Percentiles rank a stretch among this genome's conserved stretches.
phyloP scores from a whole-genome alignment of 305 asterid genomes.

The Salvia sclarea region DNA sequence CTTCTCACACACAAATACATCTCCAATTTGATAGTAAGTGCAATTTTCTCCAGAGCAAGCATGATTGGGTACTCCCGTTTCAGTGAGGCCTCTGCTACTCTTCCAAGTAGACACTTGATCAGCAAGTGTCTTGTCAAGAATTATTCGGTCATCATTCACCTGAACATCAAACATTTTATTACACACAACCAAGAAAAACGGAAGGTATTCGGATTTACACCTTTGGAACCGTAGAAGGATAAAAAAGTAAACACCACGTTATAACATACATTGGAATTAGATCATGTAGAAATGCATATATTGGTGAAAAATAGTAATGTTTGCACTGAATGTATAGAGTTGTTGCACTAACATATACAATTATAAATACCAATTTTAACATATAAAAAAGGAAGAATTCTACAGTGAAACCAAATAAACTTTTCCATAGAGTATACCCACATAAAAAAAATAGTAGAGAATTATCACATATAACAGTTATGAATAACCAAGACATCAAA shows the following conservation, averaged over 20 bases:
- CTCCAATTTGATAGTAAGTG: constrained; percentile 78
- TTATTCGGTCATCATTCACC: constrained; percentile 87
- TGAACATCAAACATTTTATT: constrained; percentile 31
- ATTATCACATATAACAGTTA: too few relatives aligned
- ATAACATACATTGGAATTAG: background rate
- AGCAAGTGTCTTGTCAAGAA: constrained; percentile 88
- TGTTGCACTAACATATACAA: too few relatives aligned
- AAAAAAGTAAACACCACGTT: background rate
- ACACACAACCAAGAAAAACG: background rate
- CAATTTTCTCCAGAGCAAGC: constrained; percentile 89
- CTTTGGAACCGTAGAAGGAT: background rate
- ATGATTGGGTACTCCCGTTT: constrained; percentile 65
- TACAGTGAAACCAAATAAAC: too few relatives aligned
- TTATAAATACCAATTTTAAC: too few relatives aligned
- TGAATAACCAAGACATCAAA: too few relatives aligned
- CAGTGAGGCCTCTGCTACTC: constrained; percentile 82
- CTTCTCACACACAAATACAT: constrained; percentile 91
- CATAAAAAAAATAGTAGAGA: too few relatives aligned
- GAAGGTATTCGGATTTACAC: background rate
- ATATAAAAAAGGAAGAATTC: too few relatives aligned
- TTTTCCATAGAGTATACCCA: too few relatives aligned
- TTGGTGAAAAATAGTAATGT: too few relatives aligned
- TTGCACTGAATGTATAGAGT: too few relatives aligned
- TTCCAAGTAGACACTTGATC: constrained; percentile 98
- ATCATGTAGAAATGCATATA: too few relatives aligned